phyloP scores from a whole-genome alignment of 441 rosid genomes.

The Pelargonium fulgidum region DNA sequence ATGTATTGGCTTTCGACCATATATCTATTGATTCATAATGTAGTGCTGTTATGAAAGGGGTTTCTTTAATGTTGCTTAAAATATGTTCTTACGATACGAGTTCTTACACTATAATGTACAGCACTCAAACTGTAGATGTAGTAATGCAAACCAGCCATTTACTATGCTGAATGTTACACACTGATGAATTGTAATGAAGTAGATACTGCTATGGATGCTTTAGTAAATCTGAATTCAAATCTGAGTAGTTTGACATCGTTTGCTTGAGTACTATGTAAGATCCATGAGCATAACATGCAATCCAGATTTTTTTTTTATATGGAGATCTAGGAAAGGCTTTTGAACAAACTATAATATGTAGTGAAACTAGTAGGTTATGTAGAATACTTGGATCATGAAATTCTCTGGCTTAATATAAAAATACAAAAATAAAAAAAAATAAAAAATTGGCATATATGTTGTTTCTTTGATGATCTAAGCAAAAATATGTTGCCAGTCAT shows the following conservation, averaged over 20 bases:
- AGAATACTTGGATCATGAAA: background rate
- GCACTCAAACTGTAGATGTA: background rate
- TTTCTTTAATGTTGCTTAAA: background rate
- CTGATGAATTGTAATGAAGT: background rate
- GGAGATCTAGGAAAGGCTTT: background rate
- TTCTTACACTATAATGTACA: background rate
- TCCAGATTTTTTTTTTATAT: background rate
- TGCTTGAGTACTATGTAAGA: background rate
- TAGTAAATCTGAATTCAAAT: background rate
- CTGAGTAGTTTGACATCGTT: background rate
- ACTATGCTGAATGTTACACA: background rate
- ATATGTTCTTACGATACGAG: background rate
- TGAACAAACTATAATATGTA: background rate
- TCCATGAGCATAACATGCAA: background rate
- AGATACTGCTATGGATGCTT: background rate
- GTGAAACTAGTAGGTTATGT: constrained; percentile 2
- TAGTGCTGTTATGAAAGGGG: background rate
- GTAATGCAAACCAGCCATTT: background rate
- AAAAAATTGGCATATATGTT: constrained; percentile 1
- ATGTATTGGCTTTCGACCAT: background rate
- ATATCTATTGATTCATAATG: background rate
- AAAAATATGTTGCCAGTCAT: background rate
- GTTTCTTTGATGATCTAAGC: background rate
- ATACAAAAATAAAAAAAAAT: background rate
- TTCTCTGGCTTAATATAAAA: no score